phyloP scores from a whole-genome alignment of 768 basidiomycete genomes.

The Tylopilus sp. region DNA sequence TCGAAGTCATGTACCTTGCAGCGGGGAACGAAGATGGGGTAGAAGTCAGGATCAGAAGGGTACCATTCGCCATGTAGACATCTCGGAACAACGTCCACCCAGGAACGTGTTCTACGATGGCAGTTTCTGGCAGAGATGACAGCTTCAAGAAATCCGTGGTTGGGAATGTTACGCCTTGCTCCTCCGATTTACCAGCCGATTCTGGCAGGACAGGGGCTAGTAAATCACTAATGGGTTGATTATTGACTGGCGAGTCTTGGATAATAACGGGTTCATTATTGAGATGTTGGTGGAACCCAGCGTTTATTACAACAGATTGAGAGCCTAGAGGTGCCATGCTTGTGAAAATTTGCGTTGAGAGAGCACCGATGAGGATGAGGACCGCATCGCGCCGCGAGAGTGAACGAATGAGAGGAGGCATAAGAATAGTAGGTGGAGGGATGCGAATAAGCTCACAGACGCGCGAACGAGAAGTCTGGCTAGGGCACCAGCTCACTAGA shows the following conservation, averaged over 20 bases:
- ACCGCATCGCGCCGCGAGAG: slow-evolving; percentile 56
- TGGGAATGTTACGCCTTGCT: background rate
- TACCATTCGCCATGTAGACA: slow-evolving; percentile 82
- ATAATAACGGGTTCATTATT: background rate
- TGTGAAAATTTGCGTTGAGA: slow-evolving; percentile 52
- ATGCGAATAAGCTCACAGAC: background rate
- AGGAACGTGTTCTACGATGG: slow-evolving; percentile 61
- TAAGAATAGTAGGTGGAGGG: slow-evolving; percentile 10
- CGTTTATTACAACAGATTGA: slow-evolving; percentile 33
- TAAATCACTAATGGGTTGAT: slow-evolving; percentile 4
- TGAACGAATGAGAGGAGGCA: slow-evolving; percentile 38
- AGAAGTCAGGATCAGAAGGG: slow-evolving; percentile 64
- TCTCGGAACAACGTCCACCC: slow-evolving; percentile 87
- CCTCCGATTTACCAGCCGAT: background rate
- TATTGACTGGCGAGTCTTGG: slow-evolving; percentile 1
- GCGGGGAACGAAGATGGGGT: slow-evolving; percentile 45
- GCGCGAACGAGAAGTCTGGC: background rate
- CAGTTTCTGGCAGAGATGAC: slow-evolving; percentile 45
- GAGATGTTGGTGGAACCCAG: slow-evolving; percentile 10
- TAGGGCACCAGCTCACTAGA: background rate
- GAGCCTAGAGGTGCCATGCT: slow-evolving; percentile 34
- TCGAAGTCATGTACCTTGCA: slow-evolving; percentile 60
- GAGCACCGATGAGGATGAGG: slow-evolving; percentile 56
- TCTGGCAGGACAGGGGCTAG: slow-evolving; percentile 1
- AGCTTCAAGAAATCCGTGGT: slow-evolving; percentile 4